A percentile compares a stretch with the other conserved stretches of the same genome.
Evolutionary conservation across 768 basidiomycete genomes (phyloP).

Genomic region (Leccinum ochraceum): DNA sequence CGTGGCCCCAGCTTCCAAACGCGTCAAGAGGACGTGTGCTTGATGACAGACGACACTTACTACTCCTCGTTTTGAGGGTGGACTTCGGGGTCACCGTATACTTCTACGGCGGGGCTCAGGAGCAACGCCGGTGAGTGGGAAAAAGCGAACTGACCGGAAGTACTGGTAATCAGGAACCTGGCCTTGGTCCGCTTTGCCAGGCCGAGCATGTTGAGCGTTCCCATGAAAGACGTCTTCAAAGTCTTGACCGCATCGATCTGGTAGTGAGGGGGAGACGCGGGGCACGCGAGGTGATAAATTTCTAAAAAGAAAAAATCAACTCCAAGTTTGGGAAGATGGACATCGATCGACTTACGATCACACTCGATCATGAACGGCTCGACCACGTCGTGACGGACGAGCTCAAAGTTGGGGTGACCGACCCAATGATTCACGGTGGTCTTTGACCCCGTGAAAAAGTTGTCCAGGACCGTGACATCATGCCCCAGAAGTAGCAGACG

Average conservation of each 20-base stretch:
- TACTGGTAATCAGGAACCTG: constrained; percentile 93
- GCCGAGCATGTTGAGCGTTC: constrained; percentile 98
- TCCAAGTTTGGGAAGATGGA: too few relatives aligned
- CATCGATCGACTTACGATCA: constrained; percentile 64
- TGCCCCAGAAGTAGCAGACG: constrained; percentile 97
- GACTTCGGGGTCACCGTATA: constrained; percentile 98
- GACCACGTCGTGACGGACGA: constrained; percentile 96
- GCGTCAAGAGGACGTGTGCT: constrained; percentile 17
- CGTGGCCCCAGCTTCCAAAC: constrained; percentile 84
- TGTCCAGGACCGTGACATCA: constrained; percentile 95
- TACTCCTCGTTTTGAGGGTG: constrained; percentile 97
- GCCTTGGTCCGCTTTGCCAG: constrained; percentile 97
- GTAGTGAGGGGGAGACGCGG: constrained; percentile 96
- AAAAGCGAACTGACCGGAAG: constrained; percentile 66
- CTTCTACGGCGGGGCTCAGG: constrained; percentile 53
- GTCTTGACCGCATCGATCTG: constrained; percentile 99
- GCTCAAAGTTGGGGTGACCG: constrained; percentile 98
- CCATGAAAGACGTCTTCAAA: constrained; percentile 97
- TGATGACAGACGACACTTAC: constrained; percentile 45
- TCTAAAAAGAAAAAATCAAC: constrained; percentile 57
- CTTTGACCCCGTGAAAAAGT: constrained; percentile 98
- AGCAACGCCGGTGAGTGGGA: background rate
- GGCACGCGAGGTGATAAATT: constrained; percentile 98
- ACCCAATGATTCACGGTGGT: constrained; percentile 97
- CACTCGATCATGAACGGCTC: constrained; percentile 99